Percentiles rank a stretch among this genome's conserved stretches.
Conservation (phyloP, 2,329 filamentous ascomycete species). For the Nannizziopsis barbatae region DNA sequence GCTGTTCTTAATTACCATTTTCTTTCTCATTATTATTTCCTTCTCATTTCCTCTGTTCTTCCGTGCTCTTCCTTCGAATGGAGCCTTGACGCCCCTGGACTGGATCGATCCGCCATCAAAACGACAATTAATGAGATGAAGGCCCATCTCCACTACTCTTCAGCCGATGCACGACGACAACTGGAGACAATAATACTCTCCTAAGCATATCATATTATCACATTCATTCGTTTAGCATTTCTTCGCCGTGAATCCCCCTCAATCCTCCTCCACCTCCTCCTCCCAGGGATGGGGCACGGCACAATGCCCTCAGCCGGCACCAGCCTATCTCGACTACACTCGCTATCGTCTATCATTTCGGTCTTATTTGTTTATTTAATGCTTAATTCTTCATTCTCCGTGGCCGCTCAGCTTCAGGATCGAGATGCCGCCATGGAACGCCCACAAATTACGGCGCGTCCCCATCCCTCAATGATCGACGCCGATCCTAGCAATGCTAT, state of each 20-base stretch:
- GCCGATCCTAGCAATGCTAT: background rate
- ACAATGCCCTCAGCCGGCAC: background rate
- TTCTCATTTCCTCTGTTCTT: background rate
- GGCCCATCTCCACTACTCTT: background rate
- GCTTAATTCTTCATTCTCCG: background rate
- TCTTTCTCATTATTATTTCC: background rate
- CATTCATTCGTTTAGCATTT: background rate
- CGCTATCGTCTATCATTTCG: background rate
- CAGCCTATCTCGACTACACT: background rate
- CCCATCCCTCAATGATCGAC: background rate
- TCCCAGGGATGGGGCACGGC: background rate
- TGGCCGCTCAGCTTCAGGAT: background rate
- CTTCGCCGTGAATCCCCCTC: too few species aligned
- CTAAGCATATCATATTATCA: background rate
- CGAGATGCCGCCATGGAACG: background rate
- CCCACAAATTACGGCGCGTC: background rate
- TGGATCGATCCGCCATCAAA: background rate
- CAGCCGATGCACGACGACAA: background rate
- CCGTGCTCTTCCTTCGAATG: background rate
- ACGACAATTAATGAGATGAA: background rate
- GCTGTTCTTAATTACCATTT: too few species aligned
- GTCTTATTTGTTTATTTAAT: background rate
- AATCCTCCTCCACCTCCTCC: background rate
- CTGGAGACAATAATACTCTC: background rate
- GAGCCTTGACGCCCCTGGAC: background rate